These are phyloP conservation scores for Komagataella ulmi DNA, from an alignment of 805 yeast species.

Conservation along the genomic window DNA sequence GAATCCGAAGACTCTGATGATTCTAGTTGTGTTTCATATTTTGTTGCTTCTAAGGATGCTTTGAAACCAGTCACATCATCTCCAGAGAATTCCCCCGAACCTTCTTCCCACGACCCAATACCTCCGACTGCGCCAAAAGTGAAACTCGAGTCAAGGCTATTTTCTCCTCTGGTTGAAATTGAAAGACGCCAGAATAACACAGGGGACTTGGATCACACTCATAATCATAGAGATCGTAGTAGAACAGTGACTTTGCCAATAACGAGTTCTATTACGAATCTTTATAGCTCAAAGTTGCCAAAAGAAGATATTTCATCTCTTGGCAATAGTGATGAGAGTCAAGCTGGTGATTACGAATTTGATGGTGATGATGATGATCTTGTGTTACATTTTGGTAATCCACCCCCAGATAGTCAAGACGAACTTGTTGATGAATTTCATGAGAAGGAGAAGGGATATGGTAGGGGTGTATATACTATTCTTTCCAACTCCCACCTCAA, in stretches of 20 bases:
- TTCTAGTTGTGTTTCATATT: not conserved
- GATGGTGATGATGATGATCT: conserved; percentile 5
- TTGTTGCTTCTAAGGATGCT: not conserved
- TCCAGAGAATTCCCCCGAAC: not conserved
- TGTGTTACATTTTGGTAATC: conserved; percentile 6
- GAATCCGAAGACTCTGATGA: not conserved
- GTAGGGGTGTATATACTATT: not conserved
- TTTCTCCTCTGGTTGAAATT: not conserved
- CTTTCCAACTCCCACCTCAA: not conserved
- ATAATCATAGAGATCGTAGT: not conserved
- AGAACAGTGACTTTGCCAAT: not conserved
- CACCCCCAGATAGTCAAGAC: not conserved
- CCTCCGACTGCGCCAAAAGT: not conserved
- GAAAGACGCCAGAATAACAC: not conserved
- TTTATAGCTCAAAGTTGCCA: not conserved
- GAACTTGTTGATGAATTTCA: not conserved
- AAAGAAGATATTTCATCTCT: not conserved
- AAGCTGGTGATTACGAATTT: not conserved
- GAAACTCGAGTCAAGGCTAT: not conserved
- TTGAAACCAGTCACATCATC: not conserved
- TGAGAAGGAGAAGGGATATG: not conserved
- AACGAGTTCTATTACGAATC: not conserved
- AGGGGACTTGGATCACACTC: not conserved
- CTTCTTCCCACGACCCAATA: not conserved
- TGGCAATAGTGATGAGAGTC: not conserved